phyloP scores from a whole-genome alignment of 306 rosid genomes.

The Cucurbita argyrosperma region DNA sequence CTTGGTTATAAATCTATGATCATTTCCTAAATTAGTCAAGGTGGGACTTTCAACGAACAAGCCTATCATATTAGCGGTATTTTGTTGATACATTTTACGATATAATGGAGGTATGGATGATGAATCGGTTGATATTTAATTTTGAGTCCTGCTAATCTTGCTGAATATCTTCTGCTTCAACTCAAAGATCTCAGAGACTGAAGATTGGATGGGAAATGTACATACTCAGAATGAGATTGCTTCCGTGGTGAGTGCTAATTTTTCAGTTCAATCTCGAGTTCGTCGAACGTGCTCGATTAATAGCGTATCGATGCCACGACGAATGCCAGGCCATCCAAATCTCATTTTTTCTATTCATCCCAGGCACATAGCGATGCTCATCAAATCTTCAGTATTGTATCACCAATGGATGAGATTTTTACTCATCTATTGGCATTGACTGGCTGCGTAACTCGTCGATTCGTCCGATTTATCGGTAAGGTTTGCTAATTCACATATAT shows the following conservation, averaged over 20 bases:
- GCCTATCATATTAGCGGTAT: not conserved
- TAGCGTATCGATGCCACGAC: not conserved
- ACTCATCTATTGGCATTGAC: conserved; percentile 33
- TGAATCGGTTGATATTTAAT: not conserved
- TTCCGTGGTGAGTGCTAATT: conserved; percentile 15
- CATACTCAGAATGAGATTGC: conserved; percentile 12
- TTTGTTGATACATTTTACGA: not conserved
- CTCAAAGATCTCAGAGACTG: conserved; percentile 10
- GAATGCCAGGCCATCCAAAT: conserved; percentile 1
- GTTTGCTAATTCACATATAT: not conserved
- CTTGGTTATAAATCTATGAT: too few species aligned
- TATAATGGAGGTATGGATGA: not conserved
- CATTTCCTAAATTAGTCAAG: too few species aligned
- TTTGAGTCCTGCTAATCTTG: not conserved
- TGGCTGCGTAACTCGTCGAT: conserved; percentile 29
- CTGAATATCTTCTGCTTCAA: not conserved
- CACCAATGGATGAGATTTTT: conserved; percentile 36
- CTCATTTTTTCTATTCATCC: conserved; percentile 11
- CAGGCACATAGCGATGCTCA: conserved; percentile 24
- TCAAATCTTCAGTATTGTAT: conserved; percentile 14
- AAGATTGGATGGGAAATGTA: conserved; percentile 20
- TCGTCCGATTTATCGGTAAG: conserved; percentile 40
- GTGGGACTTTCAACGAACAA: too few species aligned
- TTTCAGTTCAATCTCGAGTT: not conserved
- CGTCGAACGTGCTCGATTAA: not conserved